Conservation (phyloP, 208 protist genomes). For the Leishmania gerbilli region DNA sequence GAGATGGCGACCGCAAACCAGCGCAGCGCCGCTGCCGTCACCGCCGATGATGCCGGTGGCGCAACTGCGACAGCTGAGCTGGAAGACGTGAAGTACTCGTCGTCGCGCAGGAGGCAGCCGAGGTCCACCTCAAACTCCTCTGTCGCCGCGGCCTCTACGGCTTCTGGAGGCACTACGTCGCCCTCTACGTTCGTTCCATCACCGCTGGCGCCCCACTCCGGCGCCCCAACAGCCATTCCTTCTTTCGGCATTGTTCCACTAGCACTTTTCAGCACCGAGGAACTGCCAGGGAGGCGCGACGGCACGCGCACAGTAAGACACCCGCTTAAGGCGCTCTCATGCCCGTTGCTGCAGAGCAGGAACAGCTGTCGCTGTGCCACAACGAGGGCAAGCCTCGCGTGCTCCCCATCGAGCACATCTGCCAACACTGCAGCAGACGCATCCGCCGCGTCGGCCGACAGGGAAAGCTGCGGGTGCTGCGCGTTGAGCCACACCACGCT, state of each 20-base stretch:
- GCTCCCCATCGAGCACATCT: neutral
- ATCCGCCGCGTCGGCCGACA: neutral
- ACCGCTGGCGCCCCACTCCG: neutral
- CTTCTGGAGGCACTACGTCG: neutral
- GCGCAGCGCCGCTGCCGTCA: neutral
- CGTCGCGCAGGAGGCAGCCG: constrained; percentile 13
- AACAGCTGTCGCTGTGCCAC: constrained; percentile 25
- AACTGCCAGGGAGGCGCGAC: neutral
- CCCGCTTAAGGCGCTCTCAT: constrained; percentile 14
- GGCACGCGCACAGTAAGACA: constrained; percentile 1
- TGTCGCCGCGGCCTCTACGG: neutral
- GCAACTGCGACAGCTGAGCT: constrained; percentile 16
- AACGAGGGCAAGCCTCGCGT: constrained; percentile 18
- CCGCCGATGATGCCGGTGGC: neutral
- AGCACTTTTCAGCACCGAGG: neutral
- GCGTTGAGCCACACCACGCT: constrained; percentile 28
- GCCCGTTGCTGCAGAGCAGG: constrained; percentile 17
- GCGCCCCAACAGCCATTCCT: neutral
- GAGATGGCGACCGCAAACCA: constrained; percentile 23
- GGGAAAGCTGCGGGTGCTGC: neutral
- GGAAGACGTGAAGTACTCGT: constrained; percentile 32
- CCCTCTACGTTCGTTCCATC: neutral
- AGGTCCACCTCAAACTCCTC: constrained; percentile 17
- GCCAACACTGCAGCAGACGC: neutral
- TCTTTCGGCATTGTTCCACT: neutral